These are phyloP conservation scores for Tetraselmis chui DNA, from an alignment of 139 green algal genomes.

Conservation along the genomic window DNA sequence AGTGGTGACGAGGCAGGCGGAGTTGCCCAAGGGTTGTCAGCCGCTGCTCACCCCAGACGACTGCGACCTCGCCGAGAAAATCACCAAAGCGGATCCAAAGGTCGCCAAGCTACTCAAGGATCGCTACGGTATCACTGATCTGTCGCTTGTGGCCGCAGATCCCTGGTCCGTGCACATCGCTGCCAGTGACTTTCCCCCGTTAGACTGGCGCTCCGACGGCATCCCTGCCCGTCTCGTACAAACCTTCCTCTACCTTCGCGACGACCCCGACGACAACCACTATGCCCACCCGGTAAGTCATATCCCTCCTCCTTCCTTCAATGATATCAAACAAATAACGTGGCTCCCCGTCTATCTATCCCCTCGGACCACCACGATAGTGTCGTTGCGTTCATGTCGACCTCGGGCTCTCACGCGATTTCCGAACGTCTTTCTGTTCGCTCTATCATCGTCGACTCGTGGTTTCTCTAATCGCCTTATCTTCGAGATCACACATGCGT, in stretches of 20 bases:
- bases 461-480: too few relatives aligned
- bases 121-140: conserved; percentile 57
- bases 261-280: conserved; percentile 55
- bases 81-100: conserved; percentile 14
- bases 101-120: conserved; percentile 38
- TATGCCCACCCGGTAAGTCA: conserved; percentile 63
- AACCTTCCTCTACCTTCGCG: conserved; percentile 64
- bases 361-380: too few relatives aligned
- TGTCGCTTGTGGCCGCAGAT: conserved; percentile 50
- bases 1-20: conserved; percentile 22
- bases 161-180: conserved; percentile 52
- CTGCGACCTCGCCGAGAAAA: conserved; percentile 48
- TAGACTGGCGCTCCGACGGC: conserved; percentile 16
- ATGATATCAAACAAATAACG: too few relatives aligned
- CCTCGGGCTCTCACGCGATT: too few relatives aligned
- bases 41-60: conserved; percentile 61
- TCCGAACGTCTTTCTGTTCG: too few relatives aligned
- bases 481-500: too few relatives aligned
- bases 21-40: conserved; percentile 54
- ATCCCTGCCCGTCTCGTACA: conserved; percentile 34
- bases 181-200: conserved; percentile 13
- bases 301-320: too few relatives aligned
- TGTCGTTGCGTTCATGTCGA: too few relatives aligned
- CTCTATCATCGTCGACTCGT: too few relatives aligned
- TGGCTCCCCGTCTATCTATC: too few relatives aligned